These are phyloP conservation scores for Tetracladium marchalianum DNA, from an alignment of 495 filamentous ascomycete genomes.

Conservation along the genomic window DNA sequence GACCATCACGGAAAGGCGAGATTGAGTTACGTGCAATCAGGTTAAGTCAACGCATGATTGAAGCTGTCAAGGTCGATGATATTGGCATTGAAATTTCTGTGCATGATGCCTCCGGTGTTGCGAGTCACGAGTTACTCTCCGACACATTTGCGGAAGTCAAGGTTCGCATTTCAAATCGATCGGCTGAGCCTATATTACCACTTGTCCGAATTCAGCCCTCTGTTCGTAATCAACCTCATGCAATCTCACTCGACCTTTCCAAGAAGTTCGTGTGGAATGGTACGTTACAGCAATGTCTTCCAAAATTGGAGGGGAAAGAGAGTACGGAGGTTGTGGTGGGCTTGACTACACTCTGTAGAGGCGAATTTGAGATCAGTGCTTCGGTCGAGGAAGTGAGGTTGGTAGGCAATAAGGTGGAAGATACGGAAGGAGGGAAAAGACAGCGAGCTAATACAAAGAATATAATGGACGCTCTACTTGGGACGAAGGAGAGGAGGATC, in stretches of 20 bases:
- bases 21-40: constrained; percentile 69
- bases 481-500: constrained; percentile 53
- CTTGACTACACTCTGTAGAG: constrained; percentile 62
- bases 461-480: constrained; percentile 42
- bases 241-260: constrained; percentile 73
- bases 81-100: constrained; percentile 56
- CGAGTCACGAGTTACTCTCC: constrained; percentile 33
- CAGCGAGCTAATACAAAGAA: constrained; percentile 40
- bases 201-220: constrained; percentile 69
- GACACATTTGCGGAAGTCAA: constrained; percentile 64
- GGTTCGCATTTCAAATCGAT: constrained; percentile 64
- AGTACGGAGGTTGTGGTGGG: constrained; percentile 48
- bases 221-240: constrained; percentile 61
- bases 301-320: constrained; percentile 45
- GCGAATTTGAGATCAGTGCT: constrained; percentile 74
- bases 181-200: constrained; percentile 53
- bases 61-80: constrained; percentile 74
- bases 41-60: constrained; percentile 69
- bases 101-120: constrained; percentile 21
- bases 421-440: constrained; percentile 23
- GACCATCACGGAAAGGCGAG: constrained; percentile 47
- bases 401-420: constrained; percentile 6
- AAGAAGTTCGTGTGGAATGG: constrained; percentile 78
- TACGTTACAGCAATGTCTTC: constrained; percentile 63
- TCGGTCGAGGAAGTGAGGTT: constrained; percentile 68